These are phyloP conservation scores for Wickerhamiella azyma DNA, from an alignment of 805 yeast species.

Conservation along the genomic window DNA sequence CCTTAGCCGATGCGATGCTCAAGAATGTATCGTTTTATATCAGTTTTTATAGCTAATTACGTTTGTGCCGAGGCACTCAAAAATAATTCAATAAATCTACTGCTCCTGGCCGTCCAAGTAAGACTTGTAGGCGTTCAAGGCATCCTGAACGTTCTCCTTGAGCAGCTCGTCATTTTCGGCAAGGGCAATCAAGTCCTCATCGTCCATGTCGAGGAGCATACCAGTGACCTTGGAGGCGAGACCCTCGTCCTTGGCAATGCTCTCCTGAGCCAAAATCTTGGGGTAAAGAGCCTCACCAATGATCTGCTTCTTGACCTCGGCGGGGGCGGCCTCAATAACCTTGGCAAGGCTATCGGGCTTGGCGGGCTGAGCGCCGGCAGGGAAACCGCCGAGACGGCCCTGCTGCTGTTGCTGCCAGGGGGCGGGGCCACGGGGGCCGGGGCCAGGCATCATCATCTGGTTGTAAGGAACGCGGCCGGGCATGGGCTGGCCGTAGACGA, in stretches of 20 bases:
- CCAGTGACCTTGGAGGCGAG: constrained; percentile 98
- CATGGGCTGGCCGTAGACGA: constrained; percentile 68
- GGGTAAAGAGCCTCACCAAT: constrained; percentile 96
- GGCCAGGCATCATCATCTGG: constrained; percentile 21
- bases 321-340: constrained; percentile 46
- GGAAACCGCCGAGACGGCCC: constrained; percentile 19
- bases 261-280: constrained; percentile 68
- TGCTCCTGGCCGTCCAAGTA: constrained; percentile 46
- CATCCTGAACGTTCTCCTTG: constrained; percentile 86
- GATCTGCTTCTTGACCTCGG: constrained; percentile 90
- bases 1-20: too few species aligned
- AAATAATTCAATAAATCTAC: not conserved
- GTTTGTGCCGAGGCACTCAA: not conserved
- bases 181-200: constrained; percentile 75
- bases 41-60: not conserved
- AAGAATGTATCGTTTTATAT: too few species aligned
- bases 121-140: constrained; percentile 84
- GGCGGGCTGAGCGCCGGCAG: constrained; percentile 16
- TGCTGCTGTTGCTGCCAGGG: constrained; percentile 30
- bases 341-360: constrained; percentile 39
- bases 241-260: constrained; percentile 76
- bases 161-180: constrained; percentile 83
- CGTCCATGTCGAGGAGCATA: constrained; percentile 93
- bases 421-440: constrained; percentile 24
- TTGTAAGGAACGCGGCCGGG: constrained; percentile 53